Evolutionary conservation across 768 basidiomycete species (phyloP), one percentile per base, ranked within the genome.

Genomic region (Hydnomerulius pinastri): DNA sequence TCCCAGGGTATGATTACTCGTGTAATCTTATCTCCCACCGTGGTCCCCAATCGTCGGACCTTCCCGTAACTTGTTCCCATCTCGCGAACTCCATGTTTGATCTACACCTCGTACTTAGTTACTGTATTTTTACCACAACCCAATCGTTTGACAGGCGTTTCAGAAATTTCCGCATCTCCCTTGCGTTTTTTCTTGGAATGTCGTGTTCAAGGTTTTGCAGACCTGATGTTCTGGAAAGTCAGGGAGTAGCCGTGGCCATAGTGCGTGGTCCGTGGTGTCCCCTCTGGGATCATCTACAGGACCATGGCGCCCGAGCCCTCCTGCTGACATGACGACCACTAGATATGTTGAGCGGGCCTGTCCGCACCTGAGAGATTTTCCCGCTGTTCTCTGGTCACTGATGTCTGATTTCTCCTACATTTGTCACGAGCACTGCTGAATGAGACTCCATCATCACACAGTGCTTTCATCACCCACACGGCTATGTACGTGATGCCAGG

Each of bases 1-100:
- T 58, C 64, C 40, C 61, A 66, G 61, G 65, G 63, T 60, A 17
- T n/a, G 33, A 35, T 35, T 35, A 35, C 18, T 15, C 9, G 18
- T n/a, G n/a, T 28, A 61, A 63, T 66, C 64, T 65, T 65, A 68
- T 61, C 65, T 65, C 61, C 56, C 63, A 57, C 60, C 51, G 46
- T 18, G 43, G 21, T 28, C 28, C 38, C 18, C 43, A 35, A 23
- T 42, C 33, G 2, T 12, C 45, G 27, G 48, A 18, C 12, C 27
- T 25, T 54, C 52, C 56, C 51, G 59, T n/a, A n/a, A n/a, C n/a
- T 54, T 45, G 23, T 36, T 23, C 11, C 39, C 11, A 10, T 40
- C 24, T 13, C 39, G 21, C 8, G 33, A 18, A 17, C 21, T 23
- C 28, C 38, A 30, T 60, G 39, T 24, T 43, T 42, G 37, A 43